Percentiles rank a stretch among this genome's conserved stretches.
phyloP scores from a whole-genome alignment of 352 stramenopile genomes.

The Globisporangium acanthophoron region DNA sequence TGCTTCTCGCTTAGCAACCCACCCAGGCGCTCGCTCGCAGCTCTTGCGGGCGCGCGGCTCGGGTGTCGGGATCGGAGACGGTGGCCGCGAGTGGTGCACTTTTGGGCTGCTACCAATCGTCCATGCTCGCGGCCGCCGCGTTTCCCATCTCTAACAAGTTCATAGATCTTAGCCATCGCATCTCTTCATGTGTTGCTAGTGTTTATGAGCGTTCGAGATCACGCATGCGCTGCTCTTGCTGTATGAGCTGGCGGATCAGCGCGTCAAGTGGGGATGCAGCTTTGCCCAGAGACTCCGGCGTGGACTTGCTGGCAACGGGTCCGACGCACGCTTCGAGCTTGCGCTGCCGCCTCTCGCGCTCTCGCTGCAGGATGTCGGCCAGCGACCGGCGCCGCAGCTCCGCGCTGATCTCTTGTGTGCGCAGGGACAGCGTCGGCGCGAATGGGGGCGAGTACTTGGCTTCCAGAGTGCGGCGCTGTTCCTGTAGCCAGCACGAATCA shows the following conservation, averaged over 20 bases:
- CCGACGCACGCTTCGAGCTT: constrained; percentile 1
- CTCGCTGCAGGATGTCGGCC: constrained; percentile 7
- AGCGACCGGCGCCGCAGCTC: constrained; percentile 12
- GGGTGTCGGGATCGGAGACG: constrained; percentile 18
- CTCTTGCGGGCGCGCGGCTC: constrained; percentile 24
- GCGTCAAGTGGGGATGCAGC: neutral
- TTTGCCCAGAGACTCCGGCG: neutral
- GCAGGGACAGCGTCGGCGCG: constrained; percentile 21
- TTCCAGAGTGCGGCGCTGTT: constrained; percentile 3
- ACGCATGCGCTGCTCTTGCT: constrained; percentile 4
- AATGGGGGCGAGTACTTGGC: constrained; percentile 16
- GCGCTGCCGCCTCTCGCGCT: constrained; percentile 10
- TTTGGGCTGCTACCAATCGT: constrained; percentile 34
- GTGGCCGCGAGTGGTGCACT: constrained; percentile 24
- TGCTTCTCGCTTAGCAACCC: constrained; percentile 32
- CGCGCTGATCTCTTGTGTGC: constrained; percentile 22
- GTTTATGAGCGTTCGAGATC: neutral
- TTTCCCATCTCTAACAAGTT: constrained; percentile 21
- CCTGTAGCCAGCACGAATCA: constrained; percentile 5
- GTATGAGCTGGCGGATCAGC: neutral
- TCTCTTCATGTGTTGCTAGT: neutral
- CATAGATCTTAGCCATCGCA: constrained; percentile 17
- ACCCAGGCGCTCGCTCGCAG: constrained; percentile 15
- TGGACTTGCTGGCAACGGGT: too few species aligned
- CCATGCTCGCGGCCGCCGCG: constrained; percentile 22